Evolutionary conservation across 1,284 basidiomycete species (phyloP), one percentile per base, ranked within the genome.

Genomic region (Naganishia liquefaciens): DNA sequence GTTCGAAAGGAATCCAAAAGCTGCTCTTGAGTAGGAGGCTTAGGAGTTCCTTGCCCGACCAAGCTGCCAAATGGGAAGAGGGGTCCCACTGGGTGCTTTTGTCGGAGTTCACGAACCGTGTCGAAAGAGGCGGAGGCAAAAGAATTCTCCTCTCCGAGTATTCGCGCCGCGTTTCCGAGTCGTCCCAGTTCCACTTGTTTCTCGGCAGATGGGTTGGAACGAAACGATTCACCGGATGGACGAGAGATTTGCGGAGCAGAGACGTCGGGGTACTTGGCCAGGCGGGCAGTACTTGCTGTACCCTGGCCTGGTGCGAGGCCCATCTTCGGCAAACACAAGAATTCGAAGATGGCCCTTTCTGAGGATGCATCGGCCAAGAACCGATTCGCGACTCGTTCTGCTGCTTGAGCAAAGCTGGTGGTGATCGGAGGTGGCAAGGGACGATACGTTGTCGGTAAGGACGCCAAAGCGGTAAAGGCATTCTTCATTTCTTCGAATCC

Each of bases 241-340:
- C n/a, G n/a, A n/a, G n/a, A n/a, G n/a, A n/a, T n/a, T n/a, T n/a
- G n/a, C n/a, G n/a, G n/a, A n/a, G n/a, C n/a, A n/a, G n/a, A n/a
- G 9, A 40, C 10, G 39, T 40, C 39, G 39, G 39, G 39, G 17
- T 10, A 40, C 10, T 17, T 9, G 17, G 9, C 17, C 9, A 40
- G 39, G 39, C 39, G 39, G 17, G 9, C 39, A 9, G 39, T 40
- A 40, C 39, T 17, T 9, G 9, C 17, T 40, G 39, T 9, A 9
- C 17, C 39, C 21, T 55, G 54, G 19, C 57, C 57, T n/a, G 57
- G 57, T 11, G 57, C 44, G 13, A 60, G 33, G 15, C 57, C 57
- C 2, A 60, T 33, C 21, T 60, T 60, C 11, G 57, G 57, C 2
- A 60, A 33, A 23, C 46, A 60, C 33, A 60, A 21, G 3, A 60